Conservation (phyloP, 2,329 filamentous ascomycete species). For the Didymosphaeria variabile region DNA sequence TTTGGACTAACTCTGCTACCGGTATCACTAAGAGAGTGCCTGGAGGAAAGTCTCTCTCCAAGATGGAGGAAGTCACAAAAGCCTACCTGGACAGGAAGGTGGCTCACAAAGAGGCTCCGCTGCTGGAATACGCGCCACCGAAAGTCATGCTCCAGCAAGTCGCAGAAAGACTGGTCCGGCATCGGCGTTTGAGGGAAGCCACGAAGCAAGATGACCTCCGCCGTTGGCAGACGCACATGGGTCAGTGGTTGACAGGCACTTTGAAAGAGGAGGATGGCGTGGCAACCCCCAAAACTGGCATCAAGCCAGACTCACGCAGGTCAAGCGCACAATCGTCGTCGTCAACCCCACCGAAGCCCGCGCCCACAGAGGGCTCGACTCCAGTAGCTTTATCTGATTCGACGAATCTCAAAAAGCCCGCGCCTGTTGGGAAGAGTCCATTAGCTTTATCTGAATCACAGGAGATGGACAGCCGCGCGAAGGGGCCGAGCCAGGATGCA, state of each 20-base stretch:
- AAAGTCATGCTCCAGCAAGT: conserved; percentile 56
- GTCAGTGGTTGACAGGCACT: conserved; percentile 48
- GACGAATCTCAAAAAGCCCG: background rate
- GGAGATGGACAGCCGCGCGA: background rate
- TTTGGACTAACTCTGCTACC: conserved; percentile 48
- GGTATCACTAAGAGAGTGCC: conserved; percentile 43
- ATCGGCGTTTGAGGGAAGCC: conserved; percentile 54
- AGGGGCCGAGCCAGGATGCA: background rate
- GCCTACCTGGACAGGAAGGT: conserved; percentile 52
- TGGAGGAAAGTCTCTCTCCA: conserved; percentile 54
- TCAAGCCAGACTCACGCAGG: background rate
- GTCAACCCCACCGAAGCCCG: background rate
- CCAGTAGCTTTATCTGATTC: background rate
- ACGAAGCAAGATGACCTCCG: conserved; percentile 42
- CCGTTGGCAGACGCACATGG: conserved; percentile 52
- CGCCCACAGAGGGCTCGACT: background rate
- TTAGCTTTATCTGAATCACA: background rate
- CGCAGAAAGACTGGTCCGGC: conserved; percentile 58
- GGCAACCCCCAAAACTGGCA: conserved; percentile 9
- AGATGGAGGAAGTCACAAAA: conserved; percentile 56
- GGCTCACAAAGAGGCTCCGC: conserved; percentile 47
- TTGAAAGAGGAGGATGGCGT: conserved; percentile 39
- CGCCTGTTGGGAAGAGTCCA: background rate
- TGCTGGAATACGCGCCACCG: conserved; percentile 54
- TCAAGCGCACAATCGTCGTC: background rate